These are phyloP conservation scores for Pseudozyma tsukubaensis DNA, from an alignment of 1,284 basidiomycete genomes.

Conservation along the genomic window DNA sequence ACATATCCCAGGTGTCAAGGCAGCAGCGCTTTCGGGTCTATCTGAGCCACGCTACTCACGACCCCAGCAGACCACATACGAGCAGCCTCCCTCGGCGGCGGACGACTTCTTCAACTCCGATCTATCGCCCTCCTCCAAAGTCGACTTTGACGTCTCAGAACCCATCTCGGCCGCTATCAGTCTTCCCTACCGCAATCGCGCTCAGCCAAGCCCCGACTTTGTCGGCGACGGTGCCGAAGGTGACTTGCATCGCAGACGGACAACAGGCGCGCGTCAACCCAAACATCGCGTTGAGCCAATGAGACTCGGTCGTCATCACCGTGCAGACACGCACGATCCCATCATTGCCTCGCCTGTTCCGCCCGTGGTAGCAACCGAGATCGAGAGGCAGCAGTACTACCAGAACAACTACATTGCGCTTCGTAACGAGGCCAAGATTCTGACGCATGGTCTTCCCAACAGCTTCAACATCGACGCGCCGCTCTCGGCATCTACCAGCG, in stretches of 20 bases:
- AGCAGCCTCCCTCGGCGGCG: background rate
- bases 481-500: constrained; percentile 35
- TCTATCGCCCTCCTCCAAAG: constrained; percentile 9
- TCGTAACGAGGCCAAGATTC: constrained; percentile 42
- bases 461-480: constrained; percentile 34
- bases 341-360: constrained; percentile 28
- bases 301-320: constrained; percentile 44
- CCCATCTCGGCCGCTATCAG: constrained; percentile 21
- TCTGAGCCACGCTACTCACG: constrained; percentile 50
- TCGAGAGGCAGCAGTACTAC: constrained; percentile 49
- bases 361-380: constrained; percentile 24
- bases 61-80: constrained; percentile 20
- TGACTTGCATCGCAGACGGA: constrained; percentile 43
- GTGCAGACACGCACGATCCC: constrained; percentile 48
- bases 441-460: constrained; percentile 30
- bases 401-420: constrained; percentile 52
- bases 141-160: constrained; percentile 21
- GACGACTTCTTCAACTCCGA: background rate
- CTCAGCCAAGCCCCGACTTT: constrained; percentile 17
- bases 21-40: constrained; percentile 36
- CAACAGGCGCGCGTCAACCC: constrained; percentile 30
- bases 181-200: constrained; percentile 28
- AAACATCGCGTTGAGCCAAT: constrained; percentile 31
- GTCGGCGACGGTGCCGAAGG: constrained; percentile 21
- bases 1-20: constrained; percentile 23